A percentile compares a stretch with the other conserved stretches of the same genome.
phyloP scores from a whole-genome alignment of 306 rosid species.

The Citrullus colocynthis region DNA sequence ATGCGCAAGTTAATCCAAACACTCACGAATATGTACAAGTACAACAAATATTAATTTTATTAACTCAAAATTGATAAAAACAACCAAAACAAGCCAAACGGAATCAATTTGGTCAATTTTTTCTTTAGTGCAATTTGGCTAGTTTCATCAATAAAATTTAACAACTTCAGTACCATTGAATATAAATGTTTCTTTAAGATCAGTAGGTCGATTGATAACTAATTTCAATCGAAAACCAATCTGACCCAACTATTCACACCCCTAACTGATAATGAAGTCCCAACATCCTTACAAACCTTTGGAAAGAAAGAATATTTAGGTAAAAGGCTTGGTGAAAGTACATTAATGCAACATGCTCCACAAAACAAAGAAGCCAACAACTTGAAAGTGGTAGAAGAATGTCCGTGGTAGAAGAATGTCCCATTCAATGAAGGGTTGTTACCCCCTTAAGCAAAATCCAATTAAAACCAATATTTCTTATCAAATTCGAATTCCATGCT shows the following conservation, averaged over 20 bases:
- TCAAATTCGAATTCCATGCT: neutral
- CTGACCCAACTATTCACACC: no score
- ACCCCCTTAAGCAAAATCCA: neutral
- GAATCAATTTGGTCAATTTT: no score
- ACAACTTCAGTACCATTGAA: neutral
- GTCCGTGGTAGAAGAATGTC: no score
- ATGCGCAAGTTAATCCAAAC: no score
- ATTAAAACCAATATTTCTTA: neutral
- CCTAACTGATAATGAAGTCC: neutral
- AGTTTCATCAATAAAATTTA: neutral
- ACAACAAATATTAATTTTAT: no score
- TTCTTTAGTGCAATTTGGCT: neutral
- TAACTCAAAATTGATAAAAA: no score
- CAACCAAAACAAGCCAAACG: no score
- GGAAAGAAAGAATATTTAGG: neutral
- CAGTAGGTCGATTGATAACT: neutral
- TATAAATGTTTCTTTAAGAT: no score
- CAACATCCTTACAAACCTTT: neutral
- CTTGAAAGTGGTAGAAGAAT: neutral
- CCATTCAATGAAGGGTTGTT: no score
- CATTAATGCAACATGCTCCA: neutral
- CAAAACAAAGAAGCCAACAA: neutral
- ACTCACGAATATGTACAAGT: no score
- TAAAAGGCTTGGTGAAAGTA: neutral
- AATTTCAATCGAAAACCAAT: neutral